Evolutionary conservation across 805 yeast genomes (phyloP).

Genomic region (Suhomyces pyralidae): DNA sequence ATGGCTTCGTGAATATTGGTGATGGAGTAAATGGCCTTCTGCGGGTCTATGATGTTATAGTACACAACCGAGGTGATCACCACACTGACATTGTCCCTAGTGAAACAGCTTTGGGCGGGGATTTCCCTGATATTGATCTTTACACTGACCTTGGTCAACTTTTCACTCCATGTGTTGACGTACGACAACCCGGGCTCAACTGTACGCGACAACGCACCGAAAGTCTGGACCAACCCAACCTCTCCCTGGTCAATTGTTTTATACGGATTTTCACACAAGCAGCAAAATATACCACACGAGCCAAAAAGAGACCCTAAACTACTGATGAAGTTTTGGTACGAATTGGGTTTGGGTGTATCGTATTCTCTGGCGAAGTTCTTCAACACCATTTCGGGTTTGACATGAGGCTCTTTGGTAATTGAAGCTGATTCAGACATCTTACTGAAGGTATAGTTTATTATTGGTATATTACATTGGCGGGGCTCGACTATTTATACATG

Average conservation of each 20-base stretch:
- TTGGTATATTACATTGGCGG: not conserved
- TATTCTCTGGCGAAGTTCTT: conserved; percentile 41
- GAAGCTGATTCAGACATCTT: not conserved
- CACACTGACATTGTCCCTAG: conserved; percentile 66
- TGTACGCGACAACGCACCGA: conserved; percentile 61
- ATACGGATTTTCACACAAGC: conserved; percentile 58
- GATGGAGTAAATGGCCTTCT: conserved; percentile 60
- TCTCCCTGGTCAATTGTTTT: conserved; percentile 60
- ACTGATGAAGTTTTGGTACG: conserved; percentile 41
- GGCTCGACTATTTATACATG: not conserved
- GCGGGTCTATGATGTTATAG: conserved; percentile 65
- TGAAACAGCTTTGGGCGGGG: conserved; percentile 66
- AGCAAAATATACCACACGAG: conserved; percentile 53
- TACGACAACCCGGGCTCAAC: conserved; percentile 68
- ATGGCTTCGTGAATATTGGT: conserved; percentile 53
- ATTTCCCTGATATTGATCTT: conserved; percentile 60
- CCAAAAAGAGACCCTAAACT: conserved; percentile 50
- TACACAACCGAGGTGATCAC: conserved; percentile 64
- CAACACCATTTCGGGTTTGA: conserved; percentile 40
- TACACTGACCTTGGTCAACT: conserved; percentile 47
- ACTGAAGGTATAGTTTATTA: not conserved
- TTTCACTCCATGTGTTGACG: conserved; percentile 65
- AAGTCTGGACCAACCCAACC: conserved; percentile 64
- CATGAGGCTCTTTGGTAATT: conserved; percentile 17
- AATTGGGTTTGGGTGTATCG: conserved; percentile 37